Conservation (phyloP, 169 alveolate species). For the Cryptosporidium parvum region DNA sequence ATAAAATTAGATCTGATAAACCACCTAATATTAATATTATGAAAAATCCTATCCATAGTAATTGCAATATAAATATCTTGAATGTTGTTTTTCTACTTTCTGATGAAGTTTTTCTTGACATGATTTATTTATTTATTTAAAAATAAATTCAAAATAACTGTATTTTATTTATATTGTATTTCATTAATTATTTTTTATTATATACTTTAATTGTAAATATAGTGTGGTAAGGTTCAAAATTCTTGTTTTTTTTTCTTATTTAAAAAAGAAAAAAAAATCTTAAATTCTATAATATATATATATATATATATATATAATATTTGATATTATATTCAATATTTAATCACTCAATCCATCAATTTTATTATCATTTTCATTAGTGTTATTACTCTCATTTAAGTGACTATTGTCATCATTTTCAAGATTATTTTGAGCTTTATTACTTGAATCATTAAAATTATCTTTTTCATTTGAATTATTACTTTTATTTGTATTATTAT, state of each 20-base stretch:
- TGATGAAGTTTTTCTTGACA: not conserved
- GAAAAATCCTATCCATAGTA: slow-evolving; percentile 34
- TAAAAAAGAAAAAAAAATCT: too few species aligned
- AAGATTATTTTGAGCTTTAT: not conserved
- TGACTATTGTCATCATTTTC: not conserved
- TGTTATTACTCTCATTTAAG: not conserved
- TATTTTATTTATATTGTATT: not conserved
- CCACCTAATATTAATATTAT: slow-evolving; percentile 17
- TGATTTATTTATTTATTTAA: not conserved
- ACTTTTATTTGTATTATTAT: not conserved
- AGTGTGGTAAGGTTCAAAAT: not conserved
- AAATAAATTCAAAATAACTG: not conserved
- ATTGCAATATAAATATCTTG: slow-evolving; percentile 31
- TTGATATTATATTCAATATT: not conserved
- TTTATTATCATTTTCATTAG: not conserved
- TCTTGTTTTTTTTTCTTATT: too few species aligned
- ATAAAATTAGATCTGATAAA: slow-evolving; percentile 5
- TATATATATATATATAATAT: too few species aligned
- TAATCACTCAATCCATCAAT: not conserved
- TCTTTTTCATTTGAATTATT: not conserved
- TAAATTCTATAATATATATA: too few species aligned
- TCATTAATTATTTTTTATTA: not conserved
- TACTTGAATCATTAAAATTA: not conserved
- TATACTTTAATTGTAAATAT: not conserved
- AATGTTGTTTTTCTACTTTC: slow-evolving; percentile 6